phyloP scores from a whole-genome alignment of 306 rosid genomes.

The Vicia villosa region DNA sequence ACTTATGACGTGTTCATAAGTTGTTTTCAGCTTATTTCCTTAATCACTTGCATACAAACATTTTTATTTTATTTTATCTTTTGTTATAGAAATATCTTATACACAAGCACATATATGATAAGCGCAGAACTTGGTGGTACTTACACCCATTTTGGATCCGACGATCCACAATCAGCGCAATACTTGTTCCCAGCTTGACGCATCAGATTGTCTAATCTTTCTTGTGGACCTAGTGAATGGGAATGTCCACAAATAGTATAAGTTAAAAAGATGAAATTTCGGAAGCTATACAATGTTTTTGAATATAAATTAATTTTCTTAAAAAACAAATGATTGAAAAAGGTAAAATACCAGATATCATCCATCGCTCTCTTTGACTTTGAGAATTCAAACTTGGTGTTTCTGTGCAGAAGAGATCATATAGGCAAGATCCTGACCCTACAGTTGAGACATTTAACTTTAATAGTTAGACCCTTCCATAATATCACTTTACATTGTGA shows the following conservation, averaged over 20 bases:
- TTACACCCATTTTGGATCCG: slow-evolving; percentile 98
- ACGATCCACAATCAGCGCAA: slow-evolving; percentile 95
- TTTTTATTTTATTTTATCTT: not conserved
- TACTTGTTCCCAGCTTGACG: slow-evolving; percentile 63
- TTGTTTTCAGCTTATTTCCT: not conserved
- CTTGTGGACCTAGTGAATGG: slow-evolving; percentile 60
- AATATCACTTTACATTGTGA: not conserved
- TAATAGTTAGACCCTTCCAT: slow-evolving; percentile 25
- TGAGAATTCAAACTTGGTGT: slow-evolving; percentile 51
- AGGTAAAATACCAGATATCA: slow-evolving; percentile 48
- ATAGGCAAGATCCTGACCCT: slow-evolving; percentile 67
- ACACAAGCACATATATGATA: not conserved
- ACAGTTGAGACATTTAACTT: slow-evolving; percentile 37
- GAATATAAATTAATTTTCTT: too few species aligned
- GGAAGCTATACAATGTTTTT: too few species aligned
- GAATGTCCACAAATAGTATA: slow-evolving; percentile 9
- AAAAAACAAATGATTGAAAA: not conserved
- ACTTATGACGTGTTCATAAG: not conserved
- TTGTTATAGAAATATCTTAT: not conserved
- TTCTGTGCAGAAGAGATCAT: slow-evolving; percentile 76
- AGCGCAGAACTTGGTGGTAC: slow-evolving; percentile 31
- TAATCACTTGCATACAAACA: not conserved
- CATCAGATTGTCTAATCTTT: slow-evolving; percentile 69
- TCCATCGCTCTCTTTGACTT: slow-evolving; percentile 44
- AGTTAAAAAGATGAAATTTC: not conserved